phyloP scores from a whole-genome alignment of 148 eudicot species.

The Amaranthus hypochondriacus region DNA sequence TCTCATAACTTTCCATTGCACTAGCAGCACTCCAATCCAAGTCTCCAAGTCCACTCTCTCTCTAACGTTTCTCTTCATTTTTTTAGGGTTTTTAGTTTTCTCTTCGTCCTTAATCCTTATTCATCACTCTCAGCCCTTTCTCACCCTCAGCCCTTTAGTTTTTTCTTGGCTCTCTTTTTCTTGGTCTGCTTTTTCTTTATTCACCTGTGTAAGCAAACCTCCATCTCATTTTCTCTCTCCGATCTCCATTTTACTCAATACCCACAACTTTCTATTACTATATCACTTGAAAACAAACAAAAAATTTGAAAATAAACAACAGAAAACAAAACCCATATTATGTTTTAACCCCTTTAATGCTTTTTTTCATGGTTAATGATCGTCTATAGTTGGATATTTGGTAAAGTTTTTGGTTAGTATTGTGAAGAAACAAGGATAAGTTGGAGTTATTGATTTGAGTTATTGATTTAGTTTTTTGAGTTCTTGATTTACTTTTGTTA shows the following conservation, averaged over 20 bases:
- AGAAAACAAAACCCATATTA: neutral
- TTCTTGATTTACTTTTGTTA: too few species aligned
- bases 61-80: too few species aligned
- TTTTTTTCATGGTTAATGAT: slow-evolving; percentile 6
- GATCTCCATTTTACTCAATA: too few species aligned
- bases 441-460: slow-evolving; percentile 28
- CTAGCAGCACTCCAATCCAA: too few species aligned
- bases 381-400: neutral
- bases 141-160: too few species aligned
- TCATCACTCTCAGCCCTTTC: too few species aligned
- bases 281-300: neutral
- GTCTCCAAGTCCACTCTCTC: too few species aligned
- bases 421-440: slow-evolving; percentile 29
- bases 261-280: slow-evolving; percentile 14
- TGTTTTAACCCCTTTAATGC: neutral
- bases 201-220: slow-evolving; percentile 32
- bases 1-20: too few species aligned
- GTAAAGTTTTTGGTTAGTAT: slow-evolving; percentile 13
- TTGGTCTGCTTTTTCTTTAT: slow-evolving; percentile 20
- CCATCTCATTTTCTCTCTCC: neutral
- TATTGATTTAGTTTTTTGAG: too few species aligned
- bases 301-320: neutral
- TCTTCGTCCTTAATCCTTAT: too few species aligned
- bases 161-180: slow-evolving; percentile 13
- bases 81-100: too few species aligned